Conservation (phyloP, 1,284 basidiomycete species). For the Pisolithus thermaeus region DNA sequence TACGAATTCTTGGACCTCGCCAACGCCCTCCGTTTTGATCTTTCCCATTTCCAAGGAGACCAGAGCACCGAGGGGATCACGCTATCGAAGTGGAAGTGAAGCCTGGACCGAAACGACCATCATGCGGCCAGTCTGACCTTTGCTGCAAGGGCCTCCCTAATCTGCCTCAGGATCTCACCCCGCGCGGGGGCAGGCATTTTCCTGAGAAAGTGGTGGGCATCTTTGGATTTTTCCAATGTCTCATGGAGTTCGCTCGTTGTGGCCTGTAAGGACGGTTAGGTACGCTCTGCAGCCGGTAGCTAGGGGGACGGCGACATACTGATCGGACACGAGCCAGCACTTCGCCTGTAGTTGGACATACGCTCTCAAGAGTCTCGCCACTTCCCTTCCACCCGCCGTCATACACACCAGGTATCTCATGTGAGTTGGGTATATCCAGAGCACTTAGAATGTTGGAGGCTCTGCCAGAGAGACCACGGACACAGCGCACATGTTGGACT, state of each 20-base stretch:
- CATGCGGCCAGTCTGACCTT: constrained; percentile 48
- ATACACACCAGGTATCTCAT: constrained; percentile 64
- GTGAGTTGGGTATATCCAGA: constrained; percentile 51
- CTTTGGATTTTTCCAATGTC: constrained; percentile 57
- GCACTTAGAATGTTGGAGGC: constrained; percentile 60
- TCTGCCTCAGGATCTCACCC: constrained; percentile 85
- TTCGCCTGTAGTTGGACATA: constrained; percentile 76
- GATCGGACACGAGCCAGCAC: constrained; percentile 62
- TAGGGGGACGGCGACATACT: constrained; percentile 32
- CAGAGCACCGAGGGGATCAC: constrained; percentile 77
- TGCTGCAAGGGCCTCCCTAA: constrained; percentile 73
- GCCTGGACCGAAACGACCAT: neutral
- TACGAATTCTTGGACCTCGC: constrained; percentile 93
- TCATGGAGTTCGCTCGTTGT: constrained; percentile 62
- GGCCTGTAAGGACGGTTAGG: constrained; percentile 37
- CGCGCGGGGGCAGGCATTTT: constrained; percentile 80
- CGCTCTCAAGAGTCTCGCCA: constrained; percentile 61
- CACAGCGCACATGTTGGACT: constrained; percentile 4
- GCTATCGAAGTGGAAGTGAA: constrained; percentile 34
- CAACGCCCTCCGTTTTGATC: constrained; percentile 86
- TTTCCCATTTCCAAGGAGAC: constrained; percentile 95
- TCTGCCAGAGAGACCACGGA: constrained; percentile 49
- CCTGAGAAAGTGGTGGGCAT: constrained; percentile 70
- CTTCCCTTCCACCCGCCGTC: constrained; percentile 75
- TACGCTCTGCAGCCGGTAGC: neutral